Base-by-base conservation (phyloP, 177 flowering plant species). In the Telopea speciosissima region DNA sequence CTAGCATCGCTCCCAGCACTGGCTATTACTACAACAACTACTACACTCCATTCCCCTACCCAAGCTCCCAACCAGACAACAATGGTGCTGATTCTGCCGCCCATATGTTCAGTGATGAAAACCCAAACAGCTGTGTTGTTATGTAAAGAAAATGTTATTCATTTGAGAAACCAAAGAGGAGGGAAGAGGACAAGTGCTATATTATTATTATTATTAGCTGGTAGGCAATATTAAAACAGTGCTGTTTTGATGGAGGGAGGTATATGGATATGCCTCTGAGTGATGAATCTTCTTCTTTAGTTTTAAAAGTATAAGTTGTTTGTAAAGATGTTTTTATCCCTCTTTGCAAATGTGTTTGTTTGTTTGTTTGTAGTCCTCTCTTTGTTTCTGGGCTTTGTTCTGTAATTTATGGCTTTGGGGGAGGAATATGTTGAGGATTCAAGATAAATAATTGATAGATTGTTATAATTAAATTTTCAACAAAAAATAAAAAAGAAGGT, bases 91-190 rank as follows among this genome's bases (percentile, higher is more conserved):
- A 73, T 49, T 72, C 86, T 54, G 82, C 83, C 33, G 31, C 85
- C 23, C 74, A 84, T 54, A 83, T 86, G 84, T 85, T 88, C 78
- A 82, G 76, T 81, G 92, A 89, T 81, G 97, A 89, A 22, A 85
- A 85, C 81, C 80, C 87, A 1, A 80, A 76, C 73, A 80, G 89
- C 75, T 90, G 96, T 63, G 85, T 83, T 26, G 73, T 90, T 63
- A 90, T 90, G 96, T 90, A 76, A 81, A 69, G 60, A 10, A 28
- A 33, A 28, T 16, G 6, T 7, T 28, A 59, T n/a, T 8, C 40
- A 0, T 66, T 14, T 21, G 59, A 65, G 67, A 40, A 33, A 45
- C 17, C n/a, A 63, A 22, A 24, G 10, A 72, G 70, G 19, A 22
- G 5, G 33, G 45, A 64, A 36, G 60, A 33, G 26, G 58, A 14